Evolutionary conservation across 2,329 filamentous ascomycete species (phyloP).

Genomic region (Aureobasidium musti): DNA sequence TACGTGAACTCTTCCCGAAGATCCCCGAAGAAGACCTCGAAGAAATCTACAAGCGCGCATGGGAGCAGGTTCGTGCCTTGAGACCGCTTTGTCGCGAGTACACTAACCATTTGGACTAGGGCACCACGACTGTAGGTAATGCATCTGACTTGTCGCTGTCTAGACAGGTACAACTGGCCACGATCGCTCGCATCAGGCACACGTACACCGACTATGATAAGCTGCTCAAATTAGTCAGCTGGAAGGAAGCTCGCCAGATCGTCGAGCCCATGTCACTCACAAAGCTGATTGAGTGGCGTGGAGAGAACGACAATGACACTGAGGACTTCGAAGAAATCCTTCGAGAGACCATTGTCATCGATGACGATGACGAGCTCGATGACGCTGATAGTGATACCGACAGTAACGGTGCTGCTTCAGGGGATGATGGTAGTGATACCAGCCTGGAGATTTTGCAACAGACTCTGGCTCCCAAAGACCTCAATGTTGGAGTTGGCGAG

Average conservation of each 20-base stretch:
- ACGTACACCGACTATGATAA: constrained; percentile 64
- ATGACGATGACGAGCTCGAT: constrained; percentile 54
- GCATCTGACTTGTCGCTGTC: constrained; percentile 56
- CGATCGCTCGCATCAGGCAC: constrained; percentile 64
- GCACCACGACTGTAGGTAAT: constrained; percentile 60
- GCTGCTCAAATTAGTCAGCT: constrained; percentile 54
- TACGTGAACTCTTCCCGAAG: constrained; percentile 64
- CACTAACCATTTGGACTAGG: constrained; percentile 43
- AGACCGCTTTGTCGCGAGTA: background rate
- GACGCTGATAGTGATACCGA: constrained; percentile 24
- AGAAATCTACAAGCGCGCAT: constrained; percentile 61
- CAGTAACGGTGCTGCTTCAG: background rate
- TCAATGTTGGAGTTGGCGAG: constrained; percentile 22
- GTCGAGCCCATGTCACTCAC: constrained; percentile 59
- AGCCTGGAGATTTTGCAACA: constrained; percentile 25
- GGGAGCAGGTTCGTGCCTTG: constrained; percentile 53
- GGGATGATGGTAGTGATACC: constrained; percentile 25
- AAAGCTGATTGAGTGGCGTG: constrained; percentile 64
- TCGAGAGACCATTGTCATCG: constrained; percentile 64
- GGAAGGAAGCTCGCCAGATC: constrained; percentile 56
- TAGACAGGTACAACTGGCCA: constrained; percentile 61
- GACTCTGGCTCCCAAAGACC: constrained; percentile 25
- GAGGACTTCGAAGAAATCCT: constrained; percentile 63
- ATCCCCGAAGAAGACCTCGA: constrained; percentile 61
- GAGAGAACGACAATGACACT: constrained; percentile 57